Conservation (phyloP, 208 protist species). For the Crithidia brevicula region DNA sequence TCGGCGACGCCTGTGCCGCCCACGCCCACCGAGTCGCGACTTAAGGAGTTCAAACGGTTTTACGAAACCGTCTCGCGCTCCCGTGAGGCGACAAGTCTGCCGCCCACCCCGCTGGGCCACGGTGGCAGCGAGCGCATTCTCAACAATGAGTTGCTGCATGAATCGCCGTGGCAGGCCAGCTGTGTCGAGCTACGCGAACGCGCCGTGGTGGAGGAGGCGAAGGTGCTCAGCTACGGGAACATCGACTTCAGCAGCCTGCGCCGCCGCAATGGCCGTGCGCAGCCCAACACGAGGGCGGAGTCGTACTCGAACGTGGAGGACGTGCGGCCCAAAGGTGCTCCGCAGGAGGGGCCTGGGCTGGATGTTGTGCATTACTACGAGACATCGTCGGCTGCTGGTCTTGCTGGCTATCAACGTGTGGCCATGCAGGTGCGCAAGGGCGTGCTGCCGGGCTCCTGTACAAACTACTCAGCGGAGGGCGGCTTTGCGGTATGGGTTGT, state of each 20-base stretch:
- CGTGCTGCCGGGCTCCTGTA: conserved; percentile 29
- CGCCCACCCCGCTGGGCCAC: conserved; percentile 31
- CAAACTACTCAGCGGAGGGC: conserved; percentile 34
- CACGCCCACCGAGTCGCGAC: conserved; percentile 10
- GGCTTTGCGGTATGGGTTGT: conserved; percentile 45
- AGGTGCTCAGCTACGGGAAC: conserved; percentile 28
- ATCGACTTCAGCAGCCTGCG: conserved; percentile 36
- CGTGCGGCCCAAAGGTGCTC: conserved; percentile 6
- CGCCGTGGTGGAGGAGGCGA: conserved; percentile 17
- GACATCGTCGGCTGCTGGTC: conserved; percentile 29
- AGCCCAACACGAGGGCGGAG: not conserved
- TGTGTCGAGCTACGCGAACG: conserved; percentile 41
- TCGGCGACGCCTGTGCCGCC: not conserved
- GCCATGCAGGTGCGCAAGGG: conserved; percentile 32
- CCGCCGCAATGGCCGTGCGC: not conserved
- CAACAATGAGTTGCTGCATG: conserved; percentile 38
- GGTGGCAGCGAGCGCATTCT: conserved; percentile 40
- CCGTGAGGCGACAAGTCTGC: conserved; percentile 13
- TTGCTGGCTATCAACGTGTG: conserved; percentile 36
- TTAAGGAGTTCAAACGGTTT: conserved; percentile 33
- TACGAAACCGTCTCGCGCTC: conserved; percentile 31
- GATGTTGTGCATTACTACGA: conserved; percentile 49
- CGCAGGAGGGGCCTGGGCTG: conserved; percentile 24
- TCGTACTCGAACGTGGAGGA: conserved; percentile 34
- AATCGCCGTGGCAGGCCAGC: conserved; percentile 39